phyloP scores from a whole-genome alignment of 225 moss, liverwort and hornwort species.

The Antitrichia curtipendula region DNA sequence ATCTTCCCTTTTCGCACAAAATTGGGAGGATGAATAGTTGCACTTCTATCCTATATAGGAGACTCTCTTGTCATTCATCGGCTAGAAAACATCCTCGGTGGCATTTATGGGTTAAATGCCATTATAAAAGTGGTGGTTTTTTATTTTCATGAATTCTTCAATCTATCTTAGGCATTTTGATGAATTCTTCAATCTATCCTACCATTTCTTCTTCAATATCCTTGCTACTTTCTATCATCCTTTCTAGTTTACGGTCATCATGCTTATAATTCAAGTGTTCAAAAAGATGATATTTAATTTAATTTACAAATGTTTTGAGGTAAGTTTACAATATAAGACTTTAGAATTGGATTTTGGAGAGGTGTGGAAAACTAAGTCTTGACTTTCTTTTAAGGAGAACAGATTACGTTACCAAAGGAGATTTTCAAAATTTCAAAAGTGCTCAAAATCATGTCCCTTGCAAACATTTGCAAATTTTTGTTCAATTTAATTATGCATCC shows the following conservation, averaged over 20 bases:
- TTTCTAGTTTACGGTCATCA: neutral
- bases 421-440: neutral
- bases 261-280: neutral
- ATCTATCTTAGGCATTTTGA: too few species aligned
- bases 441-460: neutral
- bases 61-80: too few species aligned
- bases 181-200: neutral
- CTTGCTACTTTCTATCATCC: neutral
- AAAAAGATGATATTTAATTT: neutral
- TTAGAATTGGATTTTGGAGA: neutral
- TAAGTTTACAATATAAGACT: neutral
- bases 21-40: too few species aligned
- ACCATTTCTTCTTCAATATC: neutral
- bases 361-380: neutral
- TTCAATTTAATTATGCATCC: neutral
- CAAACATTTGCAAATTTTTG: neutral
- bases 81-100: too few species aligned
- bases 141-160: neutral
- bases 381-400: fast-evolving
- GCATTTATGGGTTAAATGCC: too few species aligned
- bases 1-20: too few species aligned
- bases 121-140: fast-evolving
- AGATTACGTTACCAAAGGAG: neutral
- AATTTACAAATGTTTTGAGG: neutral
- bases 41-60: too few species aligned